A percentile compares a stretch with the other conserved stretches of the same genome.
Evolutionary conservation across 305 asterid genomes (phyloP).

Genomic region (Fraxinus paxiana): DNA sequence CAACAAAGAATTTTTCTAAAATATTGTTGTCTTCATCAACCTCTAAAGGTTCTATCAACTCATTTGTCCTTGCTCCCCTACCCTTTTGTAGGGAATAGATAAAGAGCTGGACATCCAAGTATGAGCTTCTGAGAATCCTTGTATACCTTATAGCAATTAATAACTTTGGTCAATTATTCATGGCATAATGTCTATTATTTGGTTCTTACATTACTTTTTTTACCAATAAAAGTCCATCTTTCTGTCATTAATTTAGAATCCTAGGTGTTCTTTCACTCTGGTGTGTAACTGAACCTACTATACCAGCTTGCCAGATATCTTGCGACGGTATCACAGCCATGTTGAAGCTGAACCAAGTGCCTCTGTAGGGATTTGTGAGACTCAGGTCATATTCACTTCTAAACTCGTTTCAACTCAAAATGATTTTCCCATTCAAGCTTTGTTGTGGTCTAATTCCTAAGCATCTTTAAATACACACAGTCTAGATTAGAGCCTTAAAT

Average conservation of each 20-base stretch:
- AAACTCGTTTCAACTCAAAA: neutral
- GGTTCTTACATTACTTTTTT: neutral
- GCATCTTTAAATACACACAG: neutral
- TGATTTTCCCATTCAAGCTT: neutral
- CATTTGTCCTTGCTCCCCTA: neutral
- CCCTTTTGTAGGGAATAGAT: neutral
- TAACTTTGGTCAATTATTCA: neutral
- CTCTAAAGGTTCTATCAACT: neutral
- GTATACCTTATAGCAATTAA: neutral
- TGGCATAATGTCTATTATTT: neutral
- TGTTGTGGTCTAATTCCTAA: neutral
- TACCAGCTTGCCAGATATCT: constrained; percentile 41
- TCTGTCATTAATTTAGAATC: neutral
- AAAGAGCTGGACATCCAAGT: neutral
- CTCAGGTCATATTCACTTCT: constrained; percentile 27
- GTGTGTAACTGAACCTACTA: neutral
- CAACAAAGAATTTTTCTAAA: neutral
- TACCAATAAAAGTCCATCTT: neutral
- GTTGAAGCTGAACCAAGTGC: constrained; percentile 28
- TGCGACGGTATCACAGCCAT: constrained; percentile 32
- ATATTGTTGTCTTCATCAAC: neutral
- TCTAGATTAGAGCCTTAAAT: neutral
- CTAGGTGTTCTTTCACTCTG: neutral
- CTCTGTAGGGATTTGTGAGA: constrained; percentile 22
- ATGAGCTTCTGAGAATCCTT: neutral